Evolutionary conservation across 352 stramenopile species (phyloP).

Genomic region (Aphanomyces cochlioides): DNA sequence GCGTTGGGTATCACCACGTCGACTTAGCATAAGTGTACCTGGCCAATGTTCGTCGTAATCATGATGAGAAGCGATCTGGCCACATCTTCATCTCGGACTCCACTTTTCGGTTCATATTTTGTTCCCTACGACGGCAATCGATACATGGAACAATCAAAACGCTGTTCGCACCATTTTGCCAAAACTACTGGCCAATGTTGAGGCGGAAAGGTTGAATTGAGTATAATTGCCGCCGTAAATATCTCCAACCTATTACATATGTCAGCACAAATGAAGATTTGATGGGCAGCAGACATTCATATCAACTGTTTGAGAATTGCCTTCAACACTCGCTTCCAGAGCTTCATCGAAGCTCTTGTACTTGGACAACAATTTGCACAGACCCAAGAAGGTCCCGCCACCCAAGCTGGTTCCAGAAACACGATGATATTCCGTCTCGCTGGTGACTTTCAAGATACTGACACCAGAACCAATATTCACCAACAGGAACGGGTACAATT

Average conservation of each 20-base stretch:
- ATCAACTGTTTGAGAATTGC: slow-evolving; percentile 80
- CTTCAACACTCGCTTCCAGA: slow-evolving; percentile 64
- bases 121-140: slow-evolving; percentile 12
- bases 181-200: slow-evolving; percentile 95
- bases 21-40: slow-evolving; percentile 31
- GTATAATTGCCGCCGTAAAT: slow-evolving; percentile 96
- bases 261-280: background rate
- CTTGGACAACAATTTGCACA: slow-evolving; percentile 92
- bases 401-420: slow-evolving; percentile 96
- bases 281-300: slow-evolving; percentile 62
- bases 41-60: slow-evolving; percentile 98
- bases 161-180: slow-evolving; percentile 86
- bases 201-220: slow-evolving; percentile 80
- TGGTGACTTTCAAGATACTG: slow-evolving; percentile 92
- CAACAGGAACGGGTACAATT: slow-evolving; percentile 94
- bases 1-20: background rate
- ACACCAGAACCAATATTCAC: slow-evolving; percentile 98
- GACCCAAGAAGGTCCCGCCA: slow-evolving; percentile 96
- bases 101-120: slow-evolving; percentile 31
- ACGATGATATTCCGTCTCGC: slow-evolving; percentile 88
- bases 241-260: slow-evolving; percentile 79
- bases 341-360: slow-evolving; percentile 72
- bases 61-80: slow-evolving; percentile 95
- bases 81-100: slow-evolving; percentile 89
- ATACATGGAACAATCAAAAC: background rate